Conservation (phyloP, 805 yeast species). For the Candida maltosa region DNA sequence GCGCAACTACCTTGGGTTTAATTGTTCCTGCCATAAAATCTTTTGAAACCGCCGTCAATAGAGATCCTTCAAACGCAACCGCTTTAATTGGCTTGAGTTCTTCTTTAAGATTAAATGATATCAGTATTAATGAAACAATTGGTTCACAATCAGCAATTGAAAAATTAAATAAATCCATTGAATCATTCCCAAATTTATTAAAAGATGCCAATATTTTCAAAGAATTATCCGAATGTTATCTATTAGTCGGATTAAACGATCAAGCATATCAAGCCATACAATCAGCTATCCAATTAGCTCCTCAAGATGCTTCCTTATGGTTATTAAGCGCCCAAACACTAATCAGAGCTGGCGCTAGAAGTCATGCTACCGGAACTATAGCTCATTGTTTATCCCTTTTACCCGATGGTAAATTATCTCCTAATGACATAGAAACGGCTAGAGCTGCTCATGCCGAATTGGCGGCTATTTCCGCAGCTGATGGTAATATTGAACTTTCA, state of each 20-base stretch:
- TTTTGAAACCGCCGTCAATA: conserved; percentile 40
- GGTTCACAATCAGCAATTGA: conserved; percentile 42
- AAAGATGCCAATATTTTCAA: conserved; percentile 40
- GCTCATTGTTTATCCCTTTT: conserved; percentile 41
- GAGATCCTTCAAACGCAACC: conserved; percentile 34
- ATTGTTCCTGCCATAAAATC: conserved; percentile 39
- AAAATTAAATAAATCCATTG: conserved; percentile 35
- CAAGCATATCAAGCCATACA: conserved; percentile 50
- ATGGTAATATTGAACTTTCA: conserved; percentile 49
- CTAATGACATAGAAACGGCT: conserved; percentile 43
- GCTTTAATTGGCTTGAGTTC: conserved; percentile 45
- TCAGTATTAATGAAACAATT: conserved; percentile 31
- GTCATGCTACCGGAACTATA: conserved; percentile 47
- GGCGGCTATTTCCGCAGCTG: conserved; percentile 52
- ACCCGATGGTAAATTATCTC: conserved; percentile 28
- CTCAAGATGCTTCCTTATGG: conserved; percentile 46
- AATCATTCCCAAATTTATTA: conserved; percentile 32
- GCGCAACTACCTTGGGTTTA: conserved; percentile 42
- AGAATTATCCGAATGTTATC: conserved; percentile 52
- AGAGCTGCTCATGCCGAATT: conserved; percentile 53
- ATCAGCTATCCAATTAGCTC: conserved; percentile 35
- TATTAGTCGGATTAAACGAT: conserved; percentile 43
- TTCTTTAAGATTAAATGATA: conserved; percentile 38
- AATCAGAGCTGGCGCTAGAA: conserved; percentile 38
- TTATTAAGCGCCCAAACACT: conserved; percentile 48